Conservation (phyloP, 345 rosid genomes). For the Salix exigua region DNA sequence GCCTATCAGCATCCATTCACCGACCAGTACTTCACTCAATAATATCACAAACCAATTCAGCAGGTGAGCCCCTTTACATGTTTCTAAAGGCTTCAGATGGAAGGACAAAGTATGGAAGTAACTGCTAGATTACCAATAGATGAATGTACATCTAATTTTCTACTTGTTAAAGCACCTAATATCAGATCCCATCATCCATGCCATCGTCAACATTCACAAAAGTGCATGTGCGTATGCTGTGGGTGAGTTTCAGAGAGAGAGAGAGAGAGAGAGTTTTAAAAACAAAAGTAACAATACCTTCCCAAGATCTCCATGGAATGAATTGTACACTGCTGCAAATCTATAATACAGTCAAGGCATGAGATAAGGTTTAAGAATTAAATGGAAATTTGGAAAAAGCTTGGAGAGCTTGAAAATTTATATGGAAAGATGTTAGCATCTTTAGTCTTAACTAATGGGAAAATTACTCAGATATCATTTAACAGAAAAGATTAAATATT, state of each 20-base stretch:
- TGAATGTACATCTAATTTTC: not conserved
- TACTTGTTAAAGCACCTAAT: not conserved
- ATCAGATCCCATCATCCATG: not conserved
- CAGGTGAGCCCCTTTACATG: not conserved
- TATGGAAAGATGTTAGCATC: not conserved
- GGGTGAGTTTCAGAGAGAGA: not conserved
- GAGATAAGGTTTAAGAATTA: not conserved
- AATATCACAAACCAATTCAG: not conserved
- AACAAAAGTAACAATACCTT: slow-evolving; percentile 44
- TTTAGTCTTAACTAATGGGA: not conserved
- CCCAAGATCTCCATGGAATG: slow-evolving; percentile 96
- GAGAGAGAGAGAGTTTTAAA: not conserved
- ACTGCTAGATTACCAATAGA: not conserved
- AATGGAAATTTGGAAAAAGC: not conserved
- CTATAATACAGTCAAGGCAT: slow-evolving; percentile 47
- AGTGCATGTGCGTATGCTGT: not conserved
- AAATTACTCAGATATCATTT: not conserved
- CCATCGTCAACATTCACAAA: not conserved
- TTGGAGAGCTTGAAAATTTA: no score
- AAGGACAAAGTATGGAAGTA: not conserved
- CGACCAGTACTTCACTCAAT: not conserved
- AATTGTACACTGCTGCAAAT: slow-evolving; percentile 87
- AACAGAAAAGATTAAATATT: not conserved
- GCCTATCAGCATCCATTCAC: not conserved
- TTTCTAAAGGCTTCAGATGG: not conserved